Evolutionary conservation across 495 filamentous ascomycete species (phyloP).

Genomic region (Neurospora africana): DNA sequence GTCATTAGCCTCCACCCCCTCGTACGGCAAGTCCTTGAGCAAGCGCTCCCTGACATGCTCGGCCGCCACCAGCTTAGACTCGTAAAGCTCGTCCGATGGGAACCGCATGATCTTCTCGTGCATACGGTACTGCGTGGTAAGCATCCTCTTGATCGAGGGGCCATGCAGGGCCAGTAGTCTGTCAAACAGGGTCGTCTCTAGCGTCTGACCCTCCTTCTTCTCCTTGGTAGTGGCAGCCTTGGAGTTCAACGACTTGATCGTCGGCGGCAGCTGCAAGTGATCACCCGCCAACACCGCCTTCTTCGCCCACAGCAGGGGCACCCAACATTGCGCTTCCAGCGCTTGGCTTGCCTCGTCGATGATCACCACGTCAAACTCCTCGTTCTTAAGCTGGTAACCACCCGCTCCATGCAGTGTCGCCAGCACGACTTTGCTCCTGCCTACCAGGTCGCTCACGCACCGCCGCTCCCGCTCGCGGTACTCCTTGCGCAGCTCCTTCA

Average conservation of each 20-base stretch:
- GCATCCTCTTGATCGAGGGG: conserved; percentile 74
- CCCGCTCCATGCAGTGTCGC: conserved; percentile 91
- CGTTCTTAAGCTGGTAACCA: conserved; percentile 66
- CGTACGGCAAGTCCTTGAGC: conserved; percentile 69
- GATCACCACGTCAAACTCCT: conserved; percentile 86
- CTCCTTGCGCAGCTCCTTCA: conserved; percentile 79
- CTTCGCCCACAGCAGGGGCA: conserved; percentile 67
- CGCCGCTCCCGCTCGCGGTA: conserved; percentile 74
- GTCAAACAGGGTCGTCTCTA: conserved; percentile 88
- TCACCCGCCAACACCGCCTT: conserved; percentile 91
- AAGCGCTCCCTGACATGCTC: conserved; percentile 64
- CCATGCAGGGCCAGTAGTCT: conserved; percentile 76
- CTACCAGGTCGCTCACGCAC: conserved; percentile 66
- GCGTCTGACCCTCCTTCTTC: conserved; percentile 37
- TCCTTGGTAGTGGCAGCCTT: conserved; percentile 25
- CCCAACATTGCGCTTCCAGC: conserved; percentile 95
- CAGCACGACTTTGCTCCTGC: conserved; percentile 73
- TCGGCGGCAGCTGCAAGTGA: conserved; percentile 88
- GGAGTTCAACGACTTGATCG: conserved; percentile 70
- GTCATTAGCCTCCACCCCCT: conserved; percentile 61
- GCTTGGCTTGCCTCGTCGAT: conserved; percentile 96
- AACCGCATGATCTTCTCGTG: conserved; percentile 92
- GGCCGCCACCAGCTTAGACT: conserved; percentile 64
- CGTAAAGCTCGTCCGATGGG: conserved; percentile 83
- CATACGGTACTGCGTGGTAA: conserved; percentile 99